phyloP scores from a whole-genome alignment of 129 eudicot species.

The Kitagawia praeruptora region DNA sequence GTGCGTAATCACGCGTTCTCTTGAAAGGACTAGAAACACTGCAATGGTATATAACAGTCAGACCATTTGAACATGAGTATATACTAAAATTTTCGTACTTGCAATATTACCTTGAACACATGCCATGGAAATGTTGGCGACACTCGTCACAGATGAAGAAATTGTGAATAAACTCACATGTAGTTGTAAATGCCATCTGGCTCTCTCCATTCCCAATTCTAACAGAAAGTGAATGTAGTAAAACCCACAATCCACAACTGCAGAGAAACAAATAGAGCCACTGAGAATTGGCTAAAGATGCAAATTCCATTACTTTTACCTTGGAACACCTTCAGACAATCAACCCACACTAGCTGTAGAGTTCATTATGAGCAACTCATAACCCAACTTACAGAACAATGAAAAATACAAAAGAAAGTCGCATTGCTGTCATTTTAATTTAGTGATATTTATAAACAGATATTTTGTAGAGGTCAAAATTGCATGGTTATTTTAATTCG shows the following conservation, averaged over 20 bases:
- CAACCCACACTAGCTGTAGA: neutral
- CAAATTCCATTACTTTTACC: neutral
- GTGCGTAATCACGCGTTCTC: conserved; percentile 58
- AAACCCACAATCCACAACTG: conserved; percentile 98
- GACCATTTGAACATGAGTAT: neutral
- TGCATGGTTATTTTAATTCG: neutral
- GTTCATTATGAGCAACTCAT: neutral
- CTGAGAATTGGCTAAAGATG: neutral
- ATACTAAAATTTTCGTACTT: neutral
- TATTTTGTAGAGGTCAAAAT: neutral
- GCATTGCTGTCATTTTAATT: neutral
- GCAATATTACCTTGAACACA: conserved; percentile 77
- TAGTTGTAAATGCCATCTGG: conserved; percentile 67
- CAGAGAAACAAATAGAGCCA: conserved; percentile 11
- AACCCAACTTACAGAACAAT: neutral
- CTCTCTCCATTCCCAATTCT: conserved; percentile 87
- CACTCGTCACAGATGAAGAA: conserved; percentile 93
- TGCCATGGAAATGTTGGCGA: conserved; percentile 65
- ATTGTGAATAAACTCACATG: conserved; percentile 72
- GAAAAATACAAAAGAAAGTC: neutral
- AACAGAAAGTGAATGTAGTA: conserved; percentile 87
- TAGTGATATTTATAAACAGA: neutral
- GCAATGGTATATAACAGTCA: conserved; percentile 11
- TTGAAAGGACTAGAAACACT: conserved; percentile 69
- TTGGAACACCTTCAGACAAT: neutral